A percentile compares a stretch with the other conserved stretches of the same genome.
These are phyloP conservation scores for Amanita rimosa DNA, from an alignment of 768 basidiomycete species.

Conservation along the genomic window DNA sequence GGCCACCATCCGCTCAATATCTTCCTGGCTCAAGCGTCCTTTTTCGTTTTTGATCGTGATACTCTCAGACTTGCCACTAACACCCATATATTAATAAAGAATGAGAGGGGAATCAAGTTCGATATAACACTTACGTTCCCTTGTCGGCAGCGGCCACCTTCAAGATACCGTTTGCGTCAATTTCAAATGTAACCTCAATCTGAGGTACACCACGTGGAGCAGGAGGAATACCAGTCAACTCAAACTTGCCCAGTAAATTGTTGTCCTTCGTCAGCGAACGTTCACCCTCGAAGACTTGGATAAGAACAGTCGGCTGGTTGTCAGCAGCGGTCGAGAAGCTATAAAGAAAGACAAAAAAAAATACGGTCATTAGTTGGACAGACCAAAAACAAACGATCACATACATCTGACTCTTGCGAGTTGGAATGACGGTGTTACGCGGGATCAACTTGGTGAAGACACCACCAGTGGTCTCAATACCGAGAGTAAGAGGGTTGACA, in stretches of 20 bases:
- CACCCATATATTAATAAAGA: constrained; percentile 1
- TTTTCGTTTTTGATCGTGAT: constrained; percentile 97
- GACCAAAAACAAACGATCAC: neutral
- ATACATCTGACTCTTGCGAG: constrained; percentile 90
- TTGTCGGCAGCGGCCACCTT: constrained; percentile 89
- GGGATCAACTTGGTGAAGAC: constrained; percentile 97
- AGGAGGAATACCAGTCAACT: constrained; percentile 85
- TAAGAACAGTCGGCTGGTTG: constrained; percentile 90
- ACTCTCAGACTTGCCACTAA: constrained; percentile 67
- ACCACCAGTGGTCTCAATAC: constrained; percentile 98
- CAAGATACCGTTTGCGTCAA: constrained; percentile 93
- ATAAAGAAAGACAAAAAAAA: constrained; percentile 6
- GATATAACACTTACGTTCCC: constrained; percentile 57
- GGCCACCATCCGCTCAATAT: constrained; percentile 92
- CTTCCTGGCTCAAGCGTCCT: constrained; percentile 79
- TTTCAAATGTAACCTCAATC: constrained; percentile 94
- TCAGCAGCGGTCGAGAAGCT: constrained; percentile 78
- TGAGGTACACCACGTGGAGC: constrained; percentile 96
- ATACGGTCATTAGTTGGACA: constrained; percentile 18
- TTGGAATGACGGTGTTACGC: constrained; percentile 97
- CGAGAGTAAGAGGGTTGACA: constrained; percentile 92
- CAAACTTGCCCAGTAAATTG: constrained; percentile 96
- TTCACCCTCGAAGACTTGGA: constrained; percentile 98
- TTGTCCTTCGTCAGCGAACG: constrained; percentile 97
- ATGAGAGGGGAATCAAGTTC: neutral